Evolutionary conservation across 768 basidiomycete genomes (phyloP).

Genomic region (Tylopilus vinaceipallidus): DNA sequence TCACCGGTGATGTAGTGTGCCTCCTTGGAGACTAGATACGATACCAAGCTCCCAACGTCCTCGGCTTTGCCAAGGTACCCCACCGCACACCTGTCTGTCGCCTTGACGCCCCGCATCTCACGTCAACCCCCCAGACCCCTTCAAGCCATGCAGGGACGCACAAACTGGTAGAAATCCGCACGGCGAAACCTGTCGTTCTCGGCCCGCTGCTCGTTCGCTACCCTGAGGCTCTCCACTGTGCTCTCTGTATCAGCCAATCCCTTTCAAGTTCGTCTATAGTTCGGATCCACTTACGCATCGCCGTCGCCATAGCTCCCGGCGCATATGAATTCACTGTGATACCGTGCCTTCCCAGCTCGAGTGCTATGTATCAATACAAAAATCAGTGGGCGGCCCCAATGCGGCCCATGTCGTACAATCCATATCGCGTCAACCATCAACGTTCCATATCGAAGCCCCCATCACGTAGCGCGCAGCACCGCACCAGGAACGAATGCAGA

Average conservation of each 20-base stretch:
- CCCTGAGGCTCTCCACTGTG: neutral
- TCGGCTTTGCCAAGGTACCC: conserved; percentile 14
- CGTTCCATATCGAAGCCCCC: neutral
- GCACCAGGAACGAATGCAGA: neutral
- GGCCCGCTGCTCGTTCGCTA: neutral
- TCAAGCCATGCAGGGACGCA: neutral
- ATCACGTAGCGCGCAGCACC: conserved; percentile 1
- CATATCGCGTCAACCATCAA: conserved; percentile 5
- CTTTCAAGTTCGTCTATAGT: neutral
- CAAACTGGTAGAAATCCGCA: conserved; percentile 1
- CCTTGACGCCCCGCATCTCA: neutral
- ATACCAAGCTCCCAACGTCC: conserved; percentile 28
- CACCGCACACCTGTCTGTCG: conserved; percentile 1
- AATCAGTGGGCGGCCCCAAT: conserved; percentile 5
- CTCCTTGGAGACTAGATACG: conserved; percentile 32
- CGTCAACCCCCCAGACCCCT: neutral
- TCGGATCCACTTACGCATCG: conserved; percentile 16
- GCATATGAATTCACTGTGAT: conserved; percentile 33
- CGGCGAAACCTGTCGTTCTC: neutral
- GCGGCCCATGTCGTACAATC: conserved; percentile 4
- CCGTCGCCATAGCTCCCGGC: conserved; percentile 27
- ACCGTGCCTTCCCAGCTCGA: conserved; percentile 26
- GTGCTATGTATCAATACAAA: conserved; percentile 18
- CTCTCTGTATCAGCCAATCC: neutral
- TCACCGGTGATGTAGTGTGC: conserved; percentile 29